Conservation (phyloP, 495 filamentous ascomycete species). For the Sordaria brevicollis region DNA sequence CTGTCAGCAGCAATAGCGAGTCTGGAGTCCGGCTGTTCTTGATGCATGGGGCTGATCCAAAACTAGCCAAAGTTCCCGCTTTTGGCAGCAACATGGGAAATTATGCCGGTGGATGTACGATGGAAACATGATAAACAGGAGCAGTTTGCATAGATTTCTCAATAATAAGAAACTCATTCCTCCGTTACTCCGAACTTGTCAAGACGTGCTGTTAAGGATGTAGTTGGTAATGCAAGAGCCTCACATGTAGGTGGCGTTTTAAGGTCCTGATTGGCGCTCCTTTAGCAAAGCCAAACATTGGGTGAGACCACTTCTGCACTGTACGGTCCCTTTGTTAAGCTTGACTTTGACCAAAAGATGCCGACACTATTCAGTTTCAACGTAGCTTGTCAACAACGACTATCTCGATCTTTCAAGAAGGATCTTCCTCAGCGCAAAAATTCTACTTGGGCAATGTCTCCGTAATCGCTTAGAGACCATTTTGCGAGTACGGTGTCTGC, state of each 20-base stretch:
- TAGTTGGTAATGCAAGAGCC: not conserved
- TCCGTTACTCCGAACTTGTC: not conserved
- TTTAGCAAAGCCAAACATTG: not conserved
- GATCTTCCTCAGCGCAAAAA: no score
- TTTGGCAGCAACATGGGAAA: not conserved
- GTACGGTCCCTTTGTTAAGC: not conserved
- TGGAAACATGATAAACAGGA: no score
- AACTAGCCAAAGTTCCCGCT: not conserved
- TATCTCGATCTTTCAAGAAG: no score
- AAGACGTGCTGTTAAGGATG: not conserved
- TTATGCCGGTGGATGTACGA: not conserved
- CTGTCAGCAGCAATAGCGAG: conserved; percentile 1
- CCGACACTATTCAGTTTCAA: no score
- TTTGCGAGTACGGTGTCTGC: no score
- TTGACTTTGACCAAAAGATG: not conserved
- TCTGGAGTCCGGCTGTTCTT: not conserved
- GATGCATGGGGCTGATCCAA: not conserved
- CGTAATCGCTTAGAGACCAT: no score
- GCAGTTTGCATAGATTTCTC: no score
- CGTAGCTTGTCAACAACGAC: no score
- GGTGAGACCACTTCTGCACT: not conserved
- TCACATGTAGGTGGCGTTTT: not conserved
- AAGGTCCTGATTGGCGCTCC: not conserved
- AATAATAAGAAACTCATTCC: not conserved
- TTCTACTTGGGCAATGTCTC: no score